A percentile compares a stretch with the other conserved stretches of the same genome.
Evolutionary conservation across 2,329 filamentous ascomycete genomes (phyloP).

Genomic region (Orbilia brochopaga): DNA sequence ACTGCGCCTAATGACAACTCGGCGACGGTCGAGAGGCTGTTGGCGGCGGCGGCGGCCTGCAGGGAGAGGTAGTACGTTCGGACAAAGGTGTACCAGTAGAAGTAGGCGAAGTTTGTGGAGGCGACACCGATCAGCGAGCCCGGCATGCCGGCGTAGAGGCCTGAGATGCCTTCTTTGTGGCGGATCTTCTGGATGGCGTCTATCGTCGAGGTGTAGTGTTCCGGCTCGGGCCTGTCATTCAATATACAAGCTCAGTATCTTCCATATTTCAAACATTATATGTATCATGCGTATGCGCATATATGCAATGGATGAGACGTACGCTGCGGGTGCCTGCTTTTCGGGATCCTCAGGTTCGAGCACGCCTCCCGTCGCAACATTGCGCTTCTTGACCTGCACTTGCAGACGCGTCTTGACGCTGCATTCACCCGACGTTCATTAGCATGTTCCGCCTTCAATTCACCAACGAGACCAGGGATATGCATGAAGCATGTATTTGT

Average conservation of each 20-base stretch:
- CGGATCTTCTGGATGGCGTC: slow-evolving; percentile 88
- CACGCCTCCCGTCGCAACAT: slow-evolving; percentile 46
- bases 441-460: slow-evolving; percentile 12
- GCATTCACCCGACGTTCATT: neutral
- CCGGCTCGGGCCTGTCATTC: slow-evolving; percentile 56
- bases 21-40: slow-evolving; percentile 72
- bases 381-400: slow-evolving; percentile 81
- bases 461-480: slow-evolving; percentile 7
- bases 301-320: slow-evolving; percentile 4
- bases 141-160: slow-evolving; percentile 86
- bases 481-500: neutral
- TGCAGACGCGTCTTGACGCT: slow-evolving; percentile 96
- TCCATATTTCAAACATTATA: neutral
- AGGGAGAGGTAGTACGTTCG: slow-evolving; percentile 75
- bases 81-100: slow-evolving; percentile 78
- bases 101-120: slow-evolving; percentile 98
- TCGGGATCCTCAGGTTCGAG: slow-evolving; percentile 41
- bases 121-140: slow-evolving; percentile 89
- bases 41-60: slow-evolving; percentile 58
- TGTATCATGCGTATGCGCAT: neutral
- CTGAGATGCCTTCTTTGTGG: slow-evolving; percentile 76
- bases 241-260: neutral
- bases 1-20: slow-evolving; percentile 85
- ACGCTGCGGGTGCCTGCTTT: slow-evolving; percentile 40
- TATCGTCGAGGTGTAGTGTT: slow-evolving; percentile 84